These are phyloP conservation scores for Skeletonema menzelii DNA, from an alignment of 108 stramenopile species.

Conservation along the genomic window DNA sequence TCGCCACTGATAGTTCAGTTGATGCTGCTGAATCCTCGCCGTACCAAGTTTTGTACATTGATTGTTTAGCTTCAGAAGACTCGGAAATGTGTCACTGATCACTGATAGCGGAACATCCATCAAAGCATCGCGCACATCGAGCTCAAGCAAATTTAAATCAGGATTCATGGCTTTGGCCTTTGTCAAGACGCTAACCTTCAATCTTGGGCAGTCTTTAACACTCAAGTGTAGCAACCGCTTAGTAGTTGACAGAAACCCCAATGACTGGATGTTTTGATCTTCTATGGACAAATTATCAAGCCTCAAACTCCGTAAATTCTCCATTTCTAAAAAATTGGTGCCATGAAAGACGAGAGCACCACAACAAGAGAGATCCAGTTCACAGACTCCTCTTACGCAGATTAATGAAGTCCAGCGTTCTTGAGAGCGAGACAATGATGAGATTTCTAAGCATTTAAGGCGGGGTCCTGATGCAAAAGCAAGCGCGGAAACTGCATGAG, in stretches of 20 bases:
- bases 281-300: constrained; percentile 6
- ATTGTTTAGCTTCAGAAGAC: constrained; percentile 29
- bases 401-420: background rate
- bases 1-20: constrained; percentile 4
- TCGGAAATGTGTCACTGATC: background rate
- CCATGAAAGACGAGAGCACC: background rate
- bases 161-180: background rate
- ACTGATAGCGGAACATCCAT: constrained; percentile 11
- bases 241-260: background rate
- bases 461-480: background rate
- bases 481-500: background rate
- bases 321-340: background rate
- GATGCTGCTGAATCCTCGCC: background rate
- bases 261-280: background rate
- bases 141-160: constrained; percentile 13
- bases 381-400: background rate
- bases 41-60: constrained; percentile 11
- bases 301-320: constrained; percentile 13
- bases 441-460: background rate
- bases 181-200: constrained; percentile 3
- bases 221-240: constrained; percentile 12
- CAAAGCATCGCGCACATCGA: constrained; percentile 10
- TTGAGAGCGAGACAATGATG: background rate
- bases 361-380: constrained; percentile 7
- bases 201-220: constrained; percentile 4